These are phyloP conservation scores for Carallia pectinifolia DNA, from an alignment of 345 rosid species.

Conservation along the genomic window DNA sequence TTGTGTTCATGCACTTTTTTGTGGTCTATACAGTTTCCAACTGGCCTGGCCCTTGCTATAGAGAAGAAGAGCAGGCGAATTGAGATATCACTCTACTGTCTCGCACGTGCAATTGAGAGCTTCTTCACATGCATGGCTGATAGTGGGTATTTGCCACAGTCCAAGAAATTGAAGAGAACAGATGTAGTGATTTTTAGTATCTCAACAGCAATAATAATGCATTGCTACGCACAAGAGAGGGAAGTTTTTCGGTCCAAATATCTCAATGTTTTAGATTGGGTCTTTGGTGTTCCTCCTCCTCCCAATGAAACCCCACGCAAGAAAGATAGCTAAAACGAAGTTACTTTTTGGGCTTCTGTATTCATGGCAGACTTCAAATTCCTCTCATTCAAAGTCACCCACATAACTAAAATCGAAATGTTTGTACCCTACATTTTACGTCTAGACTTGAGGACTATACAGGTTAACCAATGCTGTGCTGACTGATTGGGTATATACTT, in stretches of 20 bases:
- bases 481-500: too few relatives aligned
- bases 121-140: conserved; percentile 75
- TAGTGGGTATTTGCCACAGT: conserved; percentile 54
- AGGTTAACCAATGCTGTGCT: too few relatives aligned
- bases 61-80: conserved; percentile 95
- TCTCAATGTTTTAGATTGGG: conserved; percentile 93
- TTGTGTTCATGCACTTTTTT: neutral
- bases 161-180: conserved; percentile 60
- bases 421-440: neutral
- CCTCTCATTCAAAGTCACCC: neutral
- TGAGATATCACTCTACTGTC: conserved; percentile 93
- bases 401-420: neutral
- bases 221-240: conserved; percentile 88
- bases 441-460: too few relatives aligned
- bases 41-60: conserved; percentile 77
- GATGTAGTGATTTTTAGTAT: conserved; percentile 85
- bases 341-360: neutral
- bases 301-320: conserved; percentile 51
- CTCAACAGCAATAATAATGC: conserved; percentile 89
- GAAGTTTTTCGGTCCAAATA: conserved; percentile 94
- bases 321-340: conserved; percentile 23
- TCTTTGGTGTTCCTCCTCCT: conserved; percentile 80
- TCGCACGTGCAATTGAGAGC: conserved; percentile 93
- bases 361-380: neutral
- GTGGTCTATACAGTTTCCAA: conserved; percentile 59